phyloP scores from a whole-genome alignment of 2,329 filamentous ascomycete species.

The Pseudocercospora ulei region DNA sequence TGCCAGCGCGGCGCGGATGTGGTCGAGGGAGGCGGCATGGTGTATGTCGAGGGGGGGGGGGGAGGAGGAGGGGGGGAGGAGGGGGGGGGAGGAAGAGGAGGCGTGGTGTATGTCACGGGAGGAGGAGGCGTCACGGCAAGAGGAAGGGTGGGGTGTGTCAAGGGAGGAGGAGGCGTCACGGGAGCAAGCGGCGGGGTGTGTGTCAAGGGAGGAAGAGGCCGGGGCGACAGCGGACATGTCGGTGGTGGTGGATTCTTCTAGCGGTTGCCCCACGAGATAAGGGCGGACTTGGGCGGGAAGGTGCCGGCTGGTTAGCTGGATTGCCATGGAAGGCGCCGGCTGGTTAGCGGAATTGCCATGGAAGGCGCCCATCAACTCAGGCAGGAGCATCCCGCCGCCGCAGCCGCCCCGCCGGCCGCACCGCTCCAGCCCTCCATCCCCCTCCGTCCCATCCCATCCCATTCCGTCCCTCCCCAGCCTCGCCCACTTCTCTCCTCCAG shows the following conservation, averaged over 20 bases:
- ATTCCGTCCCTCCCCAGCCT: slow-evolving; percentile 7
- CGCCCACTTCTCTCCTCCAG: slow-evolving; percentile 8
- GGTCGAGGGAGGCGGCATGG: slow-evolving; percentile 62
- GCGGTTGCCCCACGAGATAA: no score
- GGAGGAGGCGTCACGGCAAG: not conserved
- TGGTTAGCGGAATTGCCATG: no score
- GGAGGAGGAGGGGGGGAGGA: not conserved
- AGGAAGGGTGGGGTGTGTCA: not conserved
- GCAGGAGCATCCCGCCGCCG: no score
- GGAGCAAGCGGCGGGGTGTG: no score
- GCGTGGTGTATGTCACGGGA: no score
- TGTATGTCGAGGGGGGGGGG: slow-evolving; percentile 43
- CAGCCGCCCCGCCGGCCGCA: no score
- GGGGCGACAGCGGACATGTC: slow-evolving; percentile 11
- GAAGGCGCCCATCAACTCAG: no score
- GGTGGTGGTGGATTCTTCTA: not conserved
- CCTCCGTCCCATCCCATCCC: not conserved
- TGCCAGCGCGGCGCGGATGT: slow-evolving; percentile 68
- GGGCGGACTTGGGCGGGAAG: no score
- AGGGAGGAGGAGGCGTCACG: not conserved
- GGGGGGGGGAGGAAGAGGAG: slow-evolving; percentile 8
- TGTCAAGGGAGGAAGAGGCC: no score
- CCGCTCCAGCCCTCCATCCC: no score
- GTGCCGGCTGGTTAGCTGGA: no score
- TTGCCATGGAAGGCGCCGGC: no score